Evolutionary conservation across 2,329 filamentous ascomycete genomes (phyloP), one percentile per base, ranked within the genome.

Genomic region (Hirsutella minnesotensis): DNA sequence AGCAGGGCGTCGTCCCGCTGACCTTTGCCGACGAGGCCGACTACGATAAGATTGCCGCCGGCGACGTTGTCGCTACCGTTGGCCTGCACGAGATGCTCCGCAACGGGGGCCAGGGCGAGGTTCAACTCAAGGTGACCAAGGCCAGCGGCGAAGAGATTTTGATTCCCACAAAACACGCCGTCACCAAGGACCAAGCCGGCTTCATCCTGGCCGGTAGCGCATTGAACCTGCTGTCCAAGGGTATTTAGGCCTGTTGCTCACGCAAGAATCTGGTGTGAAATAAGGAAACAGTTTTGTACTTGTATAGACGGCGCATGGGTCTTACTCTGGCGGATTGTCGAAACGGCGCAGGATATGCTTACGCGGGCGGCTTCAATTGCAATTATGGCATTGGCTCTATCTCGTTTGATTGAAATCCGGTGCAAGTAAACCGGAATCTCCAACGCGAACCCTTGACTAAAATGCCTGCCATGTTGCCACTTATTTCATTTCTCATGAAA

Each of bases 171-270:
- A 86, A 80, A 66, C 90, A 95, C 61, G 86, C 86, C 12, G 73
- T 98, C 47, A 94, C 80, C 58, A 76, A 82, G 66, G 92, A 95
- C 61, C 92, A 98, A 71, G 86, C 86, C 47, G 80, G 75, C 1
- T 98, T 96, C 58, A 86, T 98, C 50, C 70, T 98, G 40, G 92
- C 92, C 0, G 92, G 92, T 3, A 95, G 87, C 62, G 92, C 92
- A 35, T 64, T 98, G 66, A 98, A 98, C 65, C 59, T 96, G 62
- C 65, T 98, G 54, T 84, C 88, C 38, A 82, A 82, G 72, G 55
- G 61, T 2, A 39, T 57, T 10, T 63, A 50, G 47, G 40, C 5
- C 18, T n/a, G 7, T 16, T n/a, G 16, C 2, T 16, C 15, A 2
- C 16, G 15, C 13, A 5, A 13, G 12, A 4, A 16, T 18, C 5